phyloP scores from a whole-genome alignment of 495 filamentous ascomycete genomes.

The Lasiosphaeria hispida region DNA sequence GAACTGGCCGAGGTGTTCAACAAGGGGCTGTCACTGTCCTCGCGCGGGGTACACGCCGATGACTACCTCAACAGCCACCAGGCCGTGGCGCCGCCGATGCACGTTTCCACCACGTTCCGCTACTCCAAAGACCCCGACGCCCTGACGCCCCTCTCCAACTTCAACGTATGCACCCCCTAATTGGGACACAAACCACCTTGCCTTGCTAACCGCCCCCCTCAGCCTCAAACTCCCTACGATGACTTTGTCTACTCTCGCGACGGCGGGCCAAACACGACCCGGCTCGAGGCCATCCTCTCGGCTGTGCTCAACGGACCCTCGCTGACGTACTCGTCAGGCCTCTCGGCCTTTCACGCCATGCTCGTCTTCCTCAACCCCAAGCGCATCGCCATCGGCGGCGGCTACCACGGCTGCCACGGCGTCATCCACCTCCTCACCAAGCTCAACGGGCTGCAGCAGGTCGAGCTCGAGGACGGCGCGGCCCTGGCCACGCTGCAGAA shows the following conservation, averaged over 20 bases:
- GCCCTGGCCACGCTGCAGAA: constrained; percentile 49
- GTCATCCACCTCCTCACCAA: constrained; percentile 68
- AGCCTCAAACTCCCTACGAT: constrained; percentile 43
- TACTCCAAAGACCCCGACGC: constrained; percentile 67
- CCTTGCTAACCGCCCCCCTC: not conserved
- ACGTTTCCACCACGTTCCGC: constrained; percentile 84
- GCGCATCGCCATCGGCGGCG: constrained; percentile 71
- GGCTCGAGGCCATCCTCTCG: constrained; percentile 79
- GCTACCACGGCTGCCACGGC: constrained; percentile 93
- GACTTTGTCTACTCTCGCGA: constrained; percentile 77
- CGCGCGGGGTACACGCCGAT: constrained; percentile 82
- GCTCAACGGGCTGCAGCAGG: constrained; percentile 64
- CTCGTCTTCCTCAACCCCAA: constrained; percentile 74
- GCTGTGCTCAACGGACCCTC: constrained; percentile 65
- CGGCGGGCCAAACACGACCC: constrained; percentile 68
- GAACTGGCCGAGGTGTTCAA: constrained; percentile 28
- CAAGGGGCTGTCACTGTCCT: constrained; percentile 52
- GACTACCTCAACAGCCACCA: constrained; percentile 67
- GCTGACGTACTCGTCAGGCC: constrained; percentile 78
- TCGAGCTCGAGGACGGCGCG: constrained; percentile 54
- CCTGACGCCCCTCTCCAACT: constrained; percentile 48
- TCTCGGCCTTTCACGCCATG: constrained; percentile 82
- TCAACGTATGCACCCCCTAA: constrained; percentile 37
- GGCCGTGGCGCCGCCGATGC: constrained; percentile 82
- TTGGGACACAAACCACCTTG: not conserved